Base-by-base conservation (phyloP, 2,329 filamentous ascomycete genomes). In the Scorias spongiosa region DNA sequence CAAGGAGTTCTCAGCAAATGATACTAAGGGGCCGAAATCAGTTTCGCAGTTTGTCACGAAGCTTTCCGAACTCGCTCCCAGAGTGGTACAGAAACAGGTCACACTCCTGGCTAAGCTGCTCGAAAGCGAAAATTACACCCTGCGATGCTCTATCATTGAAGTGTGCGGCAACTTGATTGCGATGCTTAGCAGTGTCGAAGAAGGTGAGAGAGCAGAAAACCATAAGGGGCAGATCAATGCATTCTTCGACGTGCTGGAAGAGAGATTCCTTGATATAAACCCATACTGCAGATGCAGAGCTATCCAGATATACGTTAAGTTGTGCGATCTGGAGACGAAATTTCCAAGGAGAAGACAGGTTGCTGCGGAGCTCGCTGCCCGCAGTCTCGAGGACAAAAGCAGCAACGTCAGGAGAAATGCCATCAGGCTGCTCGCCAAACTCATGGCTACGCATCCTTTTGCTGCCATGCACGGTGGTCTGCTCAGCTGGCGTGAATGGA, bases 1-100 rank as follows among this genome's bases (percentile, higher is more conserved):
- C 65, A 98, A 94, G 61, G 89, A 96, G 59, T 98, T 96, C 68
- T 95, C 93, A 63, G 89, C 83, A 49, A 98, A 93, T 57, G 93
- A 98, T 62, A 87, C 84, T 1, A 86, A 83, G 59, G 91, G 91
- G 0, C 91, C 93, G 10, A 98, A 96, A 63, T 96, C 89, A 1
- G 86, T 96, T 7, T 96, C 91, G 11, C 76, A 84, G 1, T 98
- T 98, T 57, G 83, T 98, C 53, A 76, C 88, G 45, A 93, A 89
- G 59, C 74, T 98, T 26, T 96, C 91, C 0, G 91, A 96, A 60
- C 72, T 98, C 47, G 83, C 84, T 2, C 91, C 93, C 4, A 78
- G 88, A 48, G 68, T 95, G 18, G 88, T 98, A 44, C 94, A 95
- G 57, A 95, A 94, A 66, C 89, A 98, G 61, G 94, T 98, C 78